Evolutionary conservation across 2,329 filamentous ascomycete species (phyloP), one percentile per base, ranked within the genome.

Genomic region (Fulvia fulva): DNA sequence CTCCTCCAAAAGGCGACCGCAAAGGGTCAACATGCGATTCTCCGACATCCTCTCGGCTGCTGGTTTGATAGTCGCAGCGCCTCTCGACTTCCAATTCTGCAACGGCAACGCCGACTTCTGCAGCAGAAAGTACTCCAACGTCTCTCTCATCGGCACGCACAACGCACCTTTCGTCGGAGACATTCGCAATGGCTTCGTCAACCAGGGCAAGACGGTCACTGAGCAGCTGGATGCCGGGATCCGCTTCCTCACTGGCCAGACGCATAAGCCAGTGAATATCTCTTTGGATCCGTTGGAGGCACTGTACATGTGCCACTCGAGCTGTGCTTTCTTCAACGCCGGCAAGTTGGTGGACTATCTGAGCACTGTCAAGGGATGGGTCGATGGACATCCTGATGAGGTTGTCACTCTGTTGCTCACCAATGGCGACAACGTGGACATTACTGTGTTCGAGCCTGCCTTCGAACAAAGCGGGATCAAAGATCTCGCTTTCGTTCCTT

Each of bases 341-440:
- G 87, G 86, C 0, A 69, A 79, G 0, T 74, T 89, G 21, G 71
- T 77, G 12, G 63, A 71, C 2, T 88, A 83, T 63, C 74, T 89
- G 16, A 53, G 66, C 8, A 80, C 79, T 6, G 74, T 89, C 62
- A 84, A 83, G 67, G 72, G 68, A 1, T 89, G 84, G 81, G 74
- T 89, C 59, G 81, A 83, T 51, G 72, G 63, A 11, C 78, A 89
- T 62, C 90, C 91, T 0, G 91, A 90, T 74, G 92, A 96, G 65
- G 88, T 96, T 1, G 83, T 97, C 19, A 92, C 90, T 1, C 86
- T 96, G 62, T 78, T 96, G 14, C 84, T 96, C 45, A 90, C 87
- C 56, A 96, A 96, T 72, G 77, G 75, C 3, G 86, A 88, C 60
- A 74, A 73, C 50, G 81, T 82, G 53, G 67, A 79, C 51, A 74